phyloP scores from a whole-genome alignment of 2,329 filamentous ascomycete species.

The Alternaria incomplexa region DNA sequence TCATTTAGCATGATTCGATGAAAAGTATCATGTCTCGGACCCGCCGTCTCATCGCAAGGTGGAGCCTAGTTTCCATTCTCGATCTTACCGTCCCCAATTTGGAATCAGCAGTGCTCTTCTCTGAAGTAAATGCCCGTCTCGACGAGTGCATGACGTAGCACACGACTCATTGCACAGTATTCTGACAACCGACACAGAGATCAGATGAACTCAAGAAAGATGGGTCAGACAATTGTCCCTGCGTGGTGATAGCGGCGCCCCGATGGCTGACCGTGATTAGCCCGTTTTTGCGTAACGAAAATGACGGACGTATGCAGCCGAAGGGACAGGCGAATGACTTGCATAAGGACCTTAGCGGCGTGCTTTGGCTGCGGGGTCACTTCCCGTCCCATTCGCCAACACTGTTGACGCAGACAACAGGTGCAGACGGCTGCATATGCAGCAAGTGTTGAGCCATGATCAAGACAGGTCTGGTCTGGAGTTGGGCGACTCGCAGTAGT shows the following conservation, averaged over 20 bases:
- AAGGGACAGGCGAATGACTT: slow-evolving; percentile 44
- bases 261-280: slow-evolving; percentile 29
- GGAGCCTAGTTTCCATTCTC: slow-evolving; percentile 24
- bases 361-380: slow-evolving; percentile 37
- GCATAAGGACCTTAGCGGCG: slow-evolving; percentile 40
- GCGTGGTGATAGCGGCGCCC: slow-evolving; percentile 25
- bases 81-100: slow-evolving; percentile 22
- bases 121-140: slow-evolving; percentile 14
- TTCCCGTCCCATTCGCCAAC: slow-evolving; percentile 32
- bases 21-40: slow-evolving; percentile 18
- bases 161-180: slow-evolving; percentile 3
- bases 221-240: slow-evolving; percentile 28
- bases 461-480: background rate
- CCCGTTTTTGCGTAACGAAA: slow-evolving; percentile 27
- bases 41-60: slow-evolving; percentile 25
- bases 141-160: slow-evolving; percentile 25
- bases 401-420: slow-evolving; percentile 14
- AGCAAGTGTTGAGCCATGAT: slow-evolving; percentile 21
- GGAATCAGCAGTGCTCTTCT: slow-evolving; percentile 11
- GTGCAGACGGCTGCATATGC: slow-evolving; percentile 25
- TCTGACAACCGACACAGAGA: slow-evolving; percentile 14
- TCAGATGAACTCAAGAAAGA: slow-evolving; percentile 14
- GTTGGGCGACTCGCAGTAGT: slow-evolving; percentile 1
- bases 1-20: slow-evolving; percentile 27
- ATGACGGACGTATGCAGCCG: slow-evolving; percentile 28